Evolutionary conservation across 768 basidiomycete species (phyloP).

Genomic region (Podaxis sp.): DNA sequence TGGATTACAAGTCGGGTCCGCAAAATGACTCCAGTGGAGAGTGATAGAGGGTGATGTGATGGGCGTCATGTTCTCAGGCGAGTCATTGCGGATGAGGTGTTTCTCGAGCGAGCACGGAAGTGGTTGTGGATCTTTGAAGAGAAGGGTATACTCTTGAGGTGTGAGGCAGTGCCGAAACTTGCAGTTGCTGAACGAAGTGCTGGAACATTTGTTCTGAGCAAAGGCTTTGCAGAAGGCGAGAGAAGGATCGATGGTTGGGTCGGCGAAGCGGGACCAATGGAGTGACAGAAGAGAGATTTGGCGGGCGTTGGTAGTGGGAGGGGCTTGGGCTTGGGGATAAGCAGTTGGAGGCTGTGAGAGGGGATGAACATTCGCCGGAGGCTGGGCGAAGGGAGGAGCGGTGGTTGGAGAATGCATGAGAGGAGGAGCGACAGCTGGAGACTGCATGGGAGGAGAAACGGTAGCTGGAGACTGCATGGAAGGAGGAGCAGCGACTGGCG

Average conservation of each 20-base stretch:
- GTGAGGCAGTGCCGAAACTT: constrained; percentile 36
- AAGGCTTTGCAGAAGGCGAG: constrained; percentile 37
- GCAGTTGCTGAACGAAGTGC: constrained; percentile 23
- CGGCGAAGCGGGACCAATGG: constrained; percentile 41
- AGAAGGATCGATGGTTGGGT: constrained; percentile 27
- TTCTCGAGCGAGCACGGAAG: constrained; percentile 6
- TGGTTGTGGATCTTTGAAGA: constrained; percentile 38
- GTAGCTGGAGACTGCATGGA: neutral
- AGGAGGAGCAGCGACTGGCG: neutral
- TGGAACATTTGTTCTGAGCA: constrained; percentile 31
- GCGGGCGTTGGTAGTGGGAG: neutral
- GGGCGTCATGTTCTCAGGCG: neutral
- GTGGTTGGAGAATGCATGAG: neutral
- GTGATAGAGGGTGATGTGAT: constrained; percentile 12
- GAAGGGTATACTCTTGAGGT: constrained; percentile 29
- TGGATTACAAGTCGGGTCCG: constrained; percentile 32
- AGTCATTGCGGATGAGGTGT: constrained; percentile 8
- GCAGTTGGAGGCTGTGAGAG: neutral
- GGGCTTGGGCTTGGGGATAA: neutral
- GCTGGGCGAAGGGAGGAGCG: neutral
- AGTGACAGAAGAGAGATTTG: constrained; percentile 7
- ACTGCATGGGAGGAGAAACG: neutral
- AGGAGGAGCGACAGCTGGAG: neutral
- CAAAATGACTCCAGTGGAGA: constrained; percentile 40
- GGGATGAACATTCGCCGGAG: neutral